Percentiles rank a stretch among this genome's conserved stretches.
Conservation (phyloP, 257 asterid genomes). For the Penstemon barbatus region DNA sequence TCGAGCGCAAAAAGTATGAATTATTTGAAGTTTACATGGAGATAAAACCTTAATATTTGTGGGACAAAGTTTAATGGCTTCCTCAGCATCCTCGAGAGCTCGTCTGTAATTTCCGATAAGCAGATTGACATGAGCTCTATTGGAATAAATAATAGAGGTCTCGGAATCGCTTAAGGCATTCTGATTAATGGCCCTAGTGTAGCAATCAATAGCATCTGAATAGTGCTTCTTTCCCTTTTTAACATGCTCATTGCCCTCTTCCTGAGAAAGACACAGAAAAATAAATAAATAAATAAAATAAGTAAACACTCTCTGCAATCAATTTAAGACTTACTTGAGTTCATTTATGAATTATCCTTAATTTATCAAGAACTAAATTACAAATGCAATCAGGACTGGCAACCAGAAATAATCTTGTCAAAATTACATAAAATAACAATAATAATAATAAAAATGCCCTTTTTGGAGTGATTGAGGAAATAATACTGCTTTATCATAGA, state of each 20-base stretch:
- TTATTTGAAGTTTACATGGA: conserved; percentile 3
- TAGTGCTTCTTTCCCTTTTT: conserved; percentile 82
- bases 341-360: background rate
- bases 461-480: background rate
- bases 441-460: too few relatives aligned
- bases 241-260: conserved; percentile 78
- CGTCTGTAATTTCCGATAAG: conserved; percentile 78
- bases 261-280: conserved; percentile 48
- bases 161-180: conserved; percentile 74
- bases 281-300: background rate
- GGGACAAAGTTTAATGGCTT: conserved; percentile 63
- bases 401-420: background rate
- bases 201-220: conserved; percentile 86
- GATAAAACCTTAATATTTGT: conserved; percentile 68
- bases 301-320: background rate
- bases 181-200: conserved; percentile 87
- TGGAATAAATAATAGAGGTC: conserved; percentile 64
- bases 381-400: background rate
- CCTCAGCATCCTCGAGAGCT: conserved; percentile 85
- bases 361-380: background rate
- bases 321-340: background rate
- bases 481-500: background rate
- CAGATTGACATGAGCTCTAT: conserved; percentile 90
- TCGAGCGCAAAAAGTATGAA: background rate
- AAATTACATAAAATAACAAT: too few relatives aligned